These are phyloP conservation scores for Trichoderma sp. DNA, from an alignment of 2,329 filamentous ascomycete species.

Conservation along the genomic window DNA sequence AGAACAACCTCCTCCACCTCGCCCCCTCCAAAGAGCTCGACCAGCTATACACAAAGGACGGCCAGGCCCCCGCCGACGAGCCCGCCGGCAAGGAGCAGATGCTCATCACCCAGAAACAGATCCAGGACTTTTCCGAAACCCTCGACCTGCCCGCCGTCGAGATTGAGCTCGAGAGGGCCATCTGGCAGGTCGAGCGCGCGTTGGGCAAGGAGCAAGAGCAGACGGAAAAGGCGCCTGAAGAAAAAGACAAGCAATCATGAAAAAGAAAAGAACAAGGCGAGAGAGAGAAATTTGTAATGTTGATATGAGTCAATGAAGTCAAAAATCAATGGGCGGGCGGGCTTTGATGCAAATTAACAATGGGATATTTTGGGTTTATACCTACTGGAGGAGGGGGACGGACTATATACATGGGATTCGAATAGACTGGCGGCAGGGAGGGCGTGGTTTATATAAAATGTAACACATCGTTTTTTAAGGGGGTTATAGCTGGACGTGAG, in stretches of 20 bases:
- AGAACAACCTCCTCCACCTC: constrained; percentile 67
- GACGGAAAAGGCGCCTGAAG: neutral
- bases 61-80: constrained; percentile 24
- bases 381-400: neutral
- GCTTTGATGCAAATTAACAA: neutral
- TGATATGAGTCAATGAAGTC: constrained; percentile 12
- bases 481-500: neutral
- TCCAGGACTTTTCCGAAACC: constrained; percentile 57
- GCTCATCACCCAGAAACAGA: constrained; percentile 52
- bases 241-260: neutral
- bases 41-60: constrained; percentile 62
- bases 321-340: constrained; percentile 8
- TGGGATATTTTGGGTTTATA: constrained; percentile 1
- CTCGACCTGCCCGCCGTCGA: constrained; percentile 68
- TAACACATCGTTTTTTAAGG: neutral
- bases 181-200: constrained; percentile 66
- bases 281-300: neutral
- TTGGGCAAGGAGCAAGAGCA: constrained; percentile 41
- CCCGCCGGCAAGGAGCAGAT: constrained; percentile 34
- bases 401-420: neutral
- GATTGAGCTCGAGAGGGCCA: constrained; percentile 70
- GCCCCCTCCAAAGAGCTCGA: constrained; percentile 69
- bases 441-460: constrained; percentile 3
- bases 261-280: neutral
- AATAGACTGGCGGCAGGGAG: neutral